Percentiles rank a stretch among this genome's conserved stretches.
These are phyloP conservation scores for Arabidopsis lyrata DNA, from an alignment of 441 rosid species.

Conservation along the genomic window DNA sequence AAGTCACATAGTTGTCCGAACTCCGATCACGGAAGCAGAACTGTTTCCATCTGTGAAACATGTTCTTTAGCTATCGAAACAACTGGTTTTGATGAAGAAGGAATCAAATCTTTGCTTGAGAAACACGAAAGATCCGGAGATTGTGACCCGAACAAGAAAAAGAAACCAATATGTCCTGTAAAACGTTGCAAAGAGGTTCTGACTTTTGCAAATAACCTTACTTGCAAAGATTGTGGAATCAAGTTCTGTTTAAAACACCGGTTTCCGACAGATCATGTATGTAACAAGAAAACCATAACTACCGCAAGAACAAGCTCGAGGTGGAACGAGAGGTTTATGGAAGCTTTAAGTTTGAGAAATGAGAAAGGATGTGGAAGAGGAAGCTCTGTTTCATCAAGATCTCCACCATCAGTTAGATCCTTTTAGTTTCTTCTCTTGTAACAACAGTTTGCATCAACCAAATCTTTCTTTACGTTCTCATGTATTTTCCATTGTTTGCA, in stretches of 20 bases:
- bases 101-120: constrained; percentile 55
- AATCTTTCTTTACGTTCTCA: not conserved
- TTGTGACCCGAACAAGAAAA: constrained; percentile 72
- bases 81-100: constrained; percentile 51
- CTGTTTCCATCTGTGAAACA: constrained; percentile 70
- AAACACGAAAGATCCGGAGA: constrained; percentile 64
- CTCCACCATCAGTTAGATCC: constrained; percentile 52
- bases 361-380: constrained; percentile 55
- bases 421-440: constrained; percentile 39
- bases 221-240: constrained; percentile 75
- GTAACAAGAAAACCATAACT: constrained; percentile 43
- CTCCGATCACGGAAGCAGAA: constrained; percentile 63
- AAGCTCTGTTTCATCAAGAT: constrained; percentile 38
- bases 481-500: not conserved
- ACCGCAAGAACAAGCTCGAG: constrained; percentile 24
- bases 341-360: constrained; percentile 59
- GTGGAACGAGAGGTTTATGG: constrained; percentile 67
- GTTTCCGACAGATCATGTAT: constrained; percentile 75
- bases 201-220: constrained; percentile 66
- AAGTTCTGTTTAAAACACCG: constrained; percentile 81
- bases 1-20: constrained; percentile 72
- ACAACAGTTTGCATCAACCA: constrained; percentile 19
- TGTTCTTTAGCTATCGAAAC: constrained; percentile 73
- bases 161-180: constrained; percentile 69
- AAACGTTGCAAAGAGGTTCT: constrained; percentile 71